Evolutionary conservation across 148 eudicot species (phyloP), one percentile per base, ranked within the genome.

Genomic region (Salicornia ramosissima): DNA sequence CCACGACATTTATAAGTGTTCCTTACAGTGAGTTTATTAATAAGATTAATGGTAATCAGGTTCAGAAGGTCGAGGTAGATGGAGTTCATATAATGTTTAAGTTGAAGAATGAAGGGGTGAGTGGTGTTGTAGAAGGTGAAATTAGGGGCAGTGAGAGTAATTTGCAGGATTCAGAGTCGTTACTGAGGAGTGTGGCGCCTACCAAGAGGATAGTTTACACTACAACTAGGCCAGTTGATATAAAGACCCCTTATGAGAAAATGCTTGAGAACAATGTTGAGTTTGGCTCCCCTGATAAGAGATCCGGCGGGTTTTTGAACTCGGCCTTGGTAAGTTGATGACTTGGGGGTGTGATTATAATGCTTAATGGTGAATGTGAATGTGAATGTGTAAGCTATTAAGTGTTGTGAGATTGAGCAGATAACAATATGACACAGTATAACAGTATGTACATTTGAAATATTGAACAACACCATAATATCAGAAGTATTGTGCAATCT

Each of bases 61-160:
- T 92, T 67, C 83, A 90, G 71, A 90, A 92, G 69, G 98, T 92
- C 63, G 98, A 92, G 82, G 94, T 92, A 40, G 96, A 92, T 81
- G 98, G 93, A 21, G 90, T 88, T 7, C 88, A 92, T 75, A 80
- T 92, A 28, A 80, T 86, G 91, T 92, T 90, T 65, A 92, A 80
- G 72, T 76, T 92, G 91, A 92, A 88, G 85, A 74, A 69, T 26
- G 90, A 81, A 12, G 79, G 31, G 24, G 75, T n/a, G 15, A 64
- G 52, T 65, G 83, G 73, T 42, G 60, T 33, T 69, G 46, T 26
- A 51, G 88, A 74, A 69, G 72, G 77, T 83, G 87, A 64, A 57
- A 50, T 68, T 65, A 74, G 75, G 63, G 76, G 73, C 9, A 80
- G 77, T 57, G 74, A 28, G 64, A 73, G 81, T 78, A 80, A 68